Evolutionary conservation across 345 rosid species (phyloP).

Genomic region (Arabis alpina): DNA sequence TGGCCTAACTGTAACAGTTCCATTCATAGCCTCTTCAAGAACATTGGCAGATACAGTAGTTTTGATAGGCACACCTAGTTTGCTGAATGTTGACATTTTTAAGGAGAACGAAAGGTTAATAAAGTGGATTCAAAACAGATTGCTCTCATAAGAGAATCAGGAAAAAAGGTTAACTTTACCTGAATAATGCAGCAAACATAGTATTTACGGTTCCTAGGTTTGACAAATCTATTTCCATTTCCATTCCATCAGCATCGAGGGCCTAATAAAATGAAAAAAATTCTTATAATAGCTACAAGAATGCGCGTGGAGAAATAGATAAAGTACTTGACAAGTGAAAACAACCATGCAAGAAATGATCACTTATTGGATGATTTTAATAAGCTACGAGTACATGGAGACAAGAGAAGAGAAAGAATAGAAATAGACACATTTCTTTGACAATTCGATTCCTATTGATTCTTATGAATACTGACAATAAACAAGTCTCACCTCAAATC

Average conservation of each 20-base stretch:
- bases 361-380: neutral
- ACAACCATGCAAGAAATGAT: neutral
- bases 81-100: slow-evolving; percentile 51
- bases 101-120: neutral
- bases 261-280: slow-evolving; percentile 55
- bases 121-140: slow-evolving; percentile 23
- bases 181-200: slow-evolving; percentile 98
- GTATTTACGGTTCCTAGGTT: slow-evolving; percentile 98
- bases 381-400: neutral
- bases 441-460: neutral
- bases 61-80: slow-evolving; percentile 99
- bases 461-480: neutral
- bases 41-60: slow-evolving; percentile 97
- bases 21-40: slow-evolving; percentile 96
- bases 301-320: neutral
- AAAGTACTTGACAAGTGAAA: neutral
- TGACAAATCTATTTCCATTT: slow-evolving; percentile 98
- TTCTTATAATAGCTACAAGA: slow-evolving; percentile 1
- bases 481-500: slow-evolving; percentile 76
- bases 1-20: slow-evolving; percentile 98
- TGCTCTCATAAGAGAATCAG: slow-evolving; percentile 4
- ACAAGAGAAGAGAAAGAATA: neutral
- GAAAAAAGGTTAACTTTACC: slow-evolving; percentile 47
- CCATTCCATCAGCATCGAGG: slow-evolving; percentile 84
- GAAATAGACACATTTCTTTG: neutral